A percentile compares a stretch with the other conserved stretches of the same genome.
These are phyloP conservation scores for Bryum argenteum DNA, from an alignment of 225 moss, liverwort and hornwort genomes.

Conservation along the genomic window DNA sequence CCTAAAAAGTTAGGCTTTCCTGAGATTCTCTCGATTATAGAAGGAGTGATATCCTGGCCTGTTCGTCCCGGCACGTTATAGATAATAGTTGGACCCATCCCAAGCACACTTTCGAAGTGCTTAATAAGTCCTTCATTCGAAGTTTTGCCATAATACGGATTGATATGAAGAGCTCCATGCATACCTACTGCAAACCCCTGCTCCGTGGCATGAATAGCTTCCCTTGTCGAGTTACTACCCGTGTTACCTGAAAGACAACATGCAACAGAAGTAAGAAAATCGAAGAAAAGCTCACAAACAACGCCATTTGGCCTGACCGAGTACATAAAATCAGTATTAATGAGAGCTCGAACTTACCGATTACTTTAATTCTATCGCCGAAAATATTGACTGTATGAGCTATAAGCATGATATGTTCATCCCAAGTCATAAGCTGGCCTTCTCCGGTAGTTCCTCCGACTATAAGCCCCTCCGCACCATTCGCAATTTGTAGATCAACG, in stretches of 20 bases:
- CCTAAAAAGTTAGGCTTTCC: constrained; percentile 69
- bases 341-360: constrained; percentile 36
- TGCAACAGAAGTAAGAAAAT: constrained; percentile 19
- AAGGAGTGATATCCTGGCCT: constrained; percentile 74
- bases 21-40: constrained; percentile 62
- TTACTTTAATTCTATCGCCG: constrained; percentile 66
- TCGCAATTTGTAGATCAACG: constrained; percentile 67
- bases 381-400: constrained; percentile 75
- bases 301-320: background rate
- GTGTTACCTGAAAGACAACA: constrained; percentile 57
- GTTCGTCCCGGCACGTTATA: constrained; percentile 94
- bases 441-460: constrained; percentile 96
- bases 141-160: constrained; percentile 95
- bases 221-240: constrained; percentile 88
- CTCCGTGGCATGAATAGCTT: constrained; percentile 89
- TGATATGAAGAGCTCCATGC: constrained; percentile 89
- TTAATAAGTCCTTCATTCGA: constrained; percentile 67
- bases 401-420: constrained; percentile 91
- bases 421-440: constrained; percentile 96
- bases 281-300: background rate
- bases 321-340: no score
- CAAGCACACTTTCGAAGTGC: constrained; percentile 72
- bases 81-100: constrained; percentile 80
- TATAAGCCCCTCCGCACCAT: constrained; percentile 76
- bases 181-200: constrained; percentile 90